Base-by-base conservation (phyloP, 805 yeast species). In the Zygosaccharomyces rouxii region DNA sequence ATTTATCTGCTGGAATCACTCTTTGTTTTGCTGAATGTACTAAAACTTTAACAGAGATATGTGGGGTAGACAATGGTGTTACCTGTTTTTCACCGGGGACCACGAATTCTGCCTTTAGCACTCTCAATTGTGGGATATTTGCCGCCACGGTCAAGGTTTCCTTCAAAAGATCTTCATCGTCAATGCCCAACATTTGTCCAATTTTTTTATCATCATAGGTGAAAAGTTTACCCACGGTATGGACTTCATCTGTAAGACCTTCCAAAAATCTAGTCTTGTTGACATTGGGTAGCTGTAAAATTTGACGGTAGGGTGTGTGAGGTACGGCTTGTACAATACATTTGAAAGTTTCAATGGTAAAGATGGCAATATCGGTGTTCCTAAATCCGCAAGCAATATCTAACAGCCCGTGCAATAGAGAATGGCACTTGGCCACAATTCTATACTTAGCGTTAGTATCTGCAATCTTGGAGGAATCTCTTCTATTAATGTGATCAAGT, bases 301-400 rank as follows among this genome's bases (percentile, higher is more conserved):
- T 71, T 65, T 86, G 89, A 48, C 81, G 81, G 56, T 78, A 73
- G 50, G 58, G 73, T 57, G 48, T 79, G 70, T 57, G 73, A 63
- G 71, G 75, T 0, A 88, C 81, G 3, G 95, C 97, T 69, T 88
- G 96, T 28, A 83, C 71, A 31, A 92, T 67, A 42, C 81, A 76
- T 63, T 86, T 83, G 58, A 84, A 79, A 44, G 92, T 74, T 47
- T 84, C 89, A 41, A 80, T 67, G 11, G 87, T 77, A 31, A 77
- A 73, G 31, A 73, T 55, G 29, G 88, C 74, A 46, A 88, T 72
- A 18, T 84, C 92, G 19, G 80, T 73, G 51, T 80, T 78, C 71
- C 92, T 84, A 71, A 92, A 90, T 31, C 78, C 79, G 14, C 88
- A 73, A 10, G 96, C 86, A 59, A 94, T 84, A 55, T 88, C 96